Base-by-base conservation (phyloP, 768 basidiomycete genomes). In the Stropharia rugosoannulata region DNA sequence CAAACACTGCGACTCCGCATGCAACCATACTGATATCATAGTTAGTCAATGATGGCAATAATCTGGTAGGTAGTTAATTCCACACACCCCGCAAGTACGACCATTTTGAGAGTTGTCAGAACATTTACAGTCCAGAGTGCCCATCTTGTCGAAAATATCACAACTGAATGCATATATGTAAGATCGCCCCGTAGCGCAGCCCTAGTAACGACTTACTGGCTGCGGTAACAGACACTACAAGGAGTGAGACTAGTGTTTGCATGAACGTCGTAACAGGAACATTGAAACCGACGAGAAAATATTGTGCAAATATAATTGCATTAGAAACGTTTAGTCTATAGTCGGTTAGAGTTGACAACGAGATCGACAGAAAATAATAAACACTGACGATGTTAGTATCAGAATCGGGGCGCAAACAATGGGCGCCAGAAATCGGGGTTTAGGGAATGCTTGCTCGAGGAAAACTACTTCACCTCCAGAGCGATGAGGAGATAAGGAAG, bases 1-100 rank as follows among this genome's bases (percentile, higher is more conserved):
- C 70, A 4, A 88, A 70, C 4, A 87, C 86, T 7, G 80, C 81
- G 73, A 82, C 78, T 58, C 81, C 80, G 0, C 82, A 77, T 27
- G 81, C 61, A 4, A 83, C 80, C 45, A 87, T 66, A 38, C 72
- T 72, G 47, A 25, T 13, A 32, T 10, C 42, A 25, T 50, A 45
- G 19, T 44, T 36, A 29, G 46, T 47, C 11, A 38, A 22, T 25
- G 9, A 11, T 45, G 27, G 12, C 4, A 32, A 11, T 46, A 2
- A 29, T 7, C 16, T 16, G 18, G 1, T 15, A 12, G 15, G 8
- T 4, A 36, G 7, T 6, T 46, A 37, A 45, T 9, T 16, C 9
- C 15, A 46, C 71, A 40, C 52, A 72, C 71, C 72, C 68, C 11
- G 58, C 49, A 15, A 74, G 54, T 4, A 70, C 70, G 9, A 67